A percentile compares a stretch with the other conserved stretches of the same genome.
These are phyloP conservation scores for Backusella morwellensis DNA, from an alignment of 192 early-diverging fungal genomes.

Conservation along the genomic window DNA sequence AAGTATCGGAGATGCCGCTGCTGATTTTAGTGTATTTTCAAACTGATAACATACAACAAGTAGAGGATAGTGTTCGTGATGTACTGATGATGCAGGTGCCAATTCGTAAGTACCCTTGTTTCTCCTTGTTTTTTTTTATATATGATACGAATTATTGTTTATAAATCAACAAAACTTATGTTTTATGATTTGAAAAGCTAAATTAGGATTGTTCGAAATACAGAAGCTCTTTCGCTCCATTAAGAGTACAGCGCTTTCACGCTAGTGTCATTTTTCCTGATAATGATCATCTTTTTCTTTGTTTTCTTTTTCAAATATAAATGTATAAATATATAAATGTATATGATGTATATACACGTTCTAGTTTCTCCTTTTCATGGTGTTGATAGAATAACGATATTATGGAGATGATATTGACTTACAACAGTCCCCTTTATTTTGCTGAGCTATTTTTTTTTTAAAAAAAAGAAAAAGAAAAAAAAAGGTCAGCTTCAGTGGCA, in stretches of 20 bases:
- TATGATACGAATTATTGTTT: background rate
- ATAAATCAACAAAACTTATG: background rate
- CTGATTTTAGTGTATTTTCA: slow-evolving; percentile 25
- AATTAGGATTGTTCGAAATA: slow-evolving; percentile 34
- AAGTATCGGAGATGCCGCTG: slow-evolving; percentile 27
- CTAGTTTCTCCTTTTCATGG: background rate
- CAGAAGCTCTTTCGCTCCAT: slow-evolving; percentile 29
- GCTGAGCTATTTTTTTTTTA: background rate
- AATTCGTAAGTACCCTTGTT: slow-evolving; percentile 23
- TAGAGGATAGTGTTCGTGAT: slow-evolving; percentile 25
- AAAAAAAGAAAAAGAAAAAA: no score
- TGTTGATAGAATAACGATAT: background rate
- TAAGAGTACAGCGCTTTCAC: slow-evolving; percentile 9
- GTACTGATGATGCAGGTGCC: slow-evolving; percentile 29
- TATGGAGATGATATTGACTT: background rate
- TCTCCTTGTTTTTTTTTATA: background rate
- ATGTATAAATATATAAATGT: no score
- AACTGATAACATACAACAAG: slow-evolving; percentile 24
- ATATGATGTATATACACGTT: background rate
- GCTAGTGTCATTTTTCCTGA: background rate
- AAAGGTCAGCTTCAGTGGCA: background rate
- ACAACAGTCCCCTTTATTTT: background rate
- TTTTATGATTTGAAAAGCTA: slow-evolving; percentile 16
- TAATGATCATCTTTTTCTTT: background rate
- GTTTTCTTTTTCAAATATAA: background rate